These are phyloP conservation scores for Cyclotella atomus DNA, from an alignment of 108 stramenopile genomes.

Conservation along the genomic window DNA sequence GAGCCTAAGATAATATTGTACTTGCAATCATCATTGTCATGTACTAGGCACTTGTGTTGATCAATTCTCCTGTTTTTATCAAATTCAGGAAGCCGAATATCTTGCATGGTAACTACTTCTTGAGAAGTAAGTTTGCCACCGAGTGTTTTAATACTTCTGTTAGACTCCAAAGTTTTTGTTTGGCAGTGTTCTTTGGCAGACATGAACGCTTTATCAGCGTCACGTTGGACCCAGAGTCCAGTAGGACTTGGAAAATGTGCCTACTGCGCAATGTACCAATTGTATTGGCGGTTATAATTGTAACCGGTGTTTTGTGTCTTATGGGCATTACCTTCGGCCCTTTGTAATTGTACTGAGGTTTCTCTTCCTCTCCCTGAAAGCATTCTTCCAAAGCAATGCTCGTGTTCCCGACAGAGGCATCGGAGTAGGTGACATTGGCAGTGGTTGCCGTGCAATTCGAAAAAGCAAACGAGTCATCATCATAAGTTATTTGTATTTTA, in stretches of 20 bases:
- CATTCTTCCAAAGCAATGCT: neutral
- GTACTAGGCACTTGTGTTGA: slow-evolving; percentile 1
- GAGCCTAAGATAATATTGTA: slow-evolving; percentile 17
- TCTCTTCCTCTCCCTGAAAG: neutral
- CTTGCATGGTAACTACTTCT: slow-evolving; percentile 5
- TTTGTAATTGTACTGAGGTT: neutral
- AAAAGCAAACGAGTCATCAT: neutral
- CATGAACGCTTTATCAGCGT: neutral
- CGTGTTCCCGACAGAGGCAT: neutral
- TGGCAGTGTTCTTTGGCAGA: neutral
- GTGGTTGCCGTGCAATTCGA: neutral
- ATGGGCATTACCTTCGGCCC: neutral
- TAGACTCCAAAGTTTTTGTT: neutral
- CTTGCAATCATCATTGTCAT: slow-evolving; percentile 8
- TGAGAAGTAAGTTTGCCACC: neutral
- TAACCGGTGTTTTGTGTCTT: neutral
- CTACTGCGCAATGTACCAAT: neutral
- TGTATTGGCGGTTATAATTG: slow-evolving; percentile 3
- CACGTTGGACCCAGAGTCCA: slow-evolving; percentile 11
- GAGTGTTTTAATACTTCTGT: neutral
- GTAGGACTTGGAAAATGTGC: neutral
- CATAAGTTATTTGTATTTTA: neutral
- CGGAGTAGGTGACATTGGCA: neutral
- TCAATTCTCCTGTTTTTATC: slow-evolving; percentile 9
- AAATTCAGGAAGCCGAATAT: slow-evolving; percentile 13